Percentiles rank a stretch among this genome's conserved stretches.
Conservation (phyloP, 2,329 filamentous ascomycete genomes). For the Ophiosphaerella korrae region DNA sequence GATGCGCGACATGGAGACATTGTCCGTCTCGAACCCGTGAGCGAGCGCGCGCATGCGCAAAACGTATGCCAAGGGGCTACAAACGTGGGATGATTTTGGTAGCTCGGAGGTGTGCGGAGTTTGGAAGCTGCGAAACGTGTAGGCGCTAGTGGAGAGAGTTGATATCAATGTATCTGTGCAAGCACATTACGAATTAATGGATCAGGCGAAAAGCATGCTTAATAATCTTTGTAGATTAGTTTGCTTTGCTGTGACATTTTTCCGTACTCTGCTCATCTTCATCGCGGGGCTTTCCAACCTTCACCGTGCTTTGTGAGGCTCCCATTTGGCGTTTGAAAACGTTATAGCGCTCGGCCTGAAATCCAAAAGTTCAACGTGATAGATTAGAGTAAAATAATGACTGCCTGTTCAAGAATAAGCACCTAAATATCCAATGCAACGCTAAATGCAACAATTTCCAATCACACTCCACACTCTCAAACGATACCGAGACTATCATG, state of each 20-base stretch:
- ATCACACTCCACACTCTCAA: not conserved
- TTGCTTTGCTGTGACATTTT: not conserved
- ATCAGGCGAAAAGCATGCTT: not conserved
- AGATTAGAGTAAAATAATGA: not conserved
- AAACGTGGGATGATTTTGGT: conserved; percentile 17
- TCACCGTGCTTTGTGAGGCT: not conserved
- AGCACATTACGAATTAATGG: no score
- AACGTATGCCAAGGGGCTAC: conserved; percentile 15
- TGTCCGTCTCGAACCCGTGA: conserved; percentile 26
- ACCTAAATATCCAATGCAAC: not conserved
- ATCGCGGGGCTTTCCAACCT: conserved; percentile 7
- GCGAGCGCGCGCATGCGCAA: conserved; percentile 42
- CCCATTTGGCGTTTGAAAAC: not conserved
- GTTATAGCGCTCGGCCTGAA: not conserved
- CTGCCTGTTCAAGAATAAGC: no score
- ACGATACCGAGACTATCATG: not conserved
- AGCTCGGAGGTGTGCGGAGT: conserved; percentile 26
- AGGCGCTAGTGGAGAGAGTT: not conserved
- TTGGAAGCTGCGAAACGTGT: conserved; percentile 8
- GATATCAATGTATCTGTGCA: no score
- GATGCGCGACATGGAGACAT: conserved; percentile 43
- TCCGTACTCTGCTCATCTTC: not conserved
- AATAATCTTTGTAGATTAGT: not conserved
- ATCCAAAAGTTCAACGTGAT: not conserved
- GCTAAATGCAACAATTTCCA: conserved; percentile 1